Evolutionary conservation across 495 filamentous ascomycete species (phyloP).

Genomic region (Penicillium goetzii): DNA sequence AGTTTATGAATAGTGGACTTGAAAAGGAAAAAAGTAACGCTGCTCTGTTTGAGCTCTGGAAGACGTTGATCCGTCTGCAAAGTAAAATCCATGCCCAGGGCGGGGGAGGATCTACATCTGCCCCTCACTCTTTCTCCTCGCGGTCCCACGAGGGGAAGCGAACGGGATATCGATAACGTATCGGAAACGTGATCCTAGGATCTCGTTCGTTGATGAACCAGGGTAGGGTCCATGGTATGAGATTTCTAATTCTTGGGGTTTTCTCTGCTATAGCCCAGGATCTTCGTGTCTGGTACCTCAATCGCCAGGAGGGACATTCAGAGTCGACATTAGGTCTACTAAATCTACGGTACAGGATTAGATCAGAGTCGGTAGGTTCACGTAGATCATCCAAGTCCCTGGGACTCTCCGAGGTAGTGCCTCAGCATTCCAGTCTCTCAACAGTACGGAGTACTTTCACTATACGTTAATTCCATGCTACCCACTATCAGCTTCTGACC

Average conservation of each 20-base stretch:
- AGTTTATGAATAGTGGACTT: not conserved
- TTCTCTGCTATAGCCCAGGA: constrained; percentile 7
- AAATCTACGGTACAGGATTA: not conserved
- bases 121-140: constrained; percentile 15
- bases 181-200: constrained; percentile 22
- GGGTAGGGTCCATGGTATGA: not conserved
- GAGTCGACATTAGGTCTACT: not conserved
- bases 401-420: not conserved
- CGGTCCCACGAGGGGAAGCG: constrained; percentile 1
- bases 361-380: not conserved
- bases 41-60: constrained; percentile 8
- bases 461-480: not conserved
- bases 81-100: not conserved
- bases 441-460: not conserved
- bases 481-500: not conserved
- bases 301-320: not conserved
- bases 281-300: not conserved
- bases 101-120: constrained; percentile 15
- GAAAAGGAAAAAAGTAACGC: not conserved
- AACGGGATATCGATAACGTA: not conserved
- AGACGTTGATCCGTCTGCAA: not conserved
- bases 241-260: not conserved
- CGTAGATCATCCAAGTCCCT: not conserved
- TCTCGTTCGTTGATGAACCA: constrained; percentile 2
- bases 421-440: not conserved